Conservation (phyloP, 371 early-diverging fungal genomes). For the Rhizopus microsporus region DNA sequence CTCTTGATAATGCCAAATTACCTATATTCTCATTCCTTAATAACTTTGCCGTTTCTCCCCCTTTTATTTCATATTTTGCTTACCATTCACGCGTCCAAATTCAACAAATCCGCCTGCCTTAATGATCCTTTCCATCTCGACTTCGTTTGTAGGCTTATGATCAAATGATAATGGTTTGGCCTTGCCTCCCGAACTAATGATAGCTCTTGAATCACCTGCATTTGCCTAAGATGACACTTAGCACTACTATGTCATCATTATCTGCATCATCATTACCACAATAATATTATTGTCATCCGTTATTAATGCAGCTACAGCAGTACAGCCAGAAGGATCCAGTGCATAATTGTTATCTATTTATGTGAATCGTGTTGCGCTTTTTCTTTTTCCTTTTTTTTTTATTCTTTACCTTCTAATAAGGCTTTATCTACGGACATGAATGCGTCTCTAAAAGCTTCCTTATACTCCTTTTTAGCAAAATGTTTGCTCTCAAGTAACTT, state of each 20-base stretch:
- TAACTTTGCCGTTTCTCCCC: background rate
- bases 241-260: conserved; percentile 26
- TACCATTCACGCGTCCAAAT: conserved; percentile 93
- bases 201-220: conserved; percentile 92
- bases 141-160: conserved; percentile 86
- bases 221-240: conserved; percentile 56
- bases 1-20: conserved; percentile 91
- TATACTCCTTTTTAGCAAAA: conserved; percentile 69
- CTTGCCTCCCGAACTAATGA: conserved; percentile 71
- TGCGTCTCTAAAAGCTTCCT: conserved; percentile 77
- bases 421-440: conserved; percentile 82
- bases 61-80: background rate
- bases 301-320: conserved; percentile 68
- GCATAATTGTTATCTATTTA: conserved; percentile 65
- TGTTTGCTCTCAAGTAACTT: conserved; percentile 62
- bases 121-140: conserved; percentile 78
- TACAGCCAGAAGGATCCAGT: conserved; percentile 88
- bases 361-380: background rate
- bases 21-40: conserved; percentile 38
- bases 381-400: background rate
- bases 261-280: conserved; percentile 29
- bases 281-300: conserved; percentile 28
- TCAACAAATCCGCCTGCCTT: conserved; percentile 95
- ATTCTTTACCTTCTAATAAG: conserved; percentile 66
- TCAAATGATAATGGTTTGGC: conserved; percentile 80